Conservation (phyloP, 352 stramenopile species). For the Globisporangium radiosum region DNA sequence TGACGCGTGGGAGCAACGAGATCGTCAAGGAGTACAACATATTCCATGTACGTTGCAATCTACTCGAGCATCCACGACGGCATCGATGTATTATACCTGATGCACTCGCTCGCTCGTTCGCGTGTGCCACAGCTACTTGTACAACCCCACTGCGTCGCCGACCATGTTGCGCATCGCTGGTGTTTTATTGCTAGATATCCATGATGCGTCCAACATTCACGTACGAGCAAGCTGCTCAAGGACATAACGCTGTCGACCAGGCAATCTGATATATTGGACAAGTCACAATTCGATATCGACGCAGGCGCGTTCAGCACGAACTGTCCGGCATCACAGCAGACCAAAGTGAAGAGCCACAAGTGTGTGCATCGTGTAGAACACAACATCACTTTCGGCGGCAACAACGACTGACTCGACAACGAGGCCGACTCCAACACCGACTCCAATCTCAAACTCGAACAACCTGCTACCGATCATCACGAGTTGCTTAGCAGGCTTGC, state of each 20-base stretch:
- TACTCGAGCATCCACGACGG: background rate
- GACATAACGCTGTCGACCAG: conserved; percentile 3
- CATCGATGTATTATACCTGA: too few relatives aligned
- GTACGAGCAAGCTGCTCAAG: background rate
- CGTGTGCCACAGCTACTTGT: too few relatives aligned
- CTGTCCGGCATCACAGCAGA: background rate
- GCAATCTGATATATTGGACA: conserved; percentile 6
- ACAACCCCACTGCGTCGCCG: too few relatives aligned
- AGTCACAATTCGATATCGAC: background rate
- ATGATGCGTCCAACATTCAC: background rate
- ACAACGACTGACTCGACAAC: background rate
- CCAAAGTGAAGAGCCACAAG: background rate
- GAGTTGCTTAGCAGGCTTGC: too few relatives aligned
- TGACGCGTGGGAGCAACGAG: background rate
- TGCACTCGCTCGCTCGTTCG: too few relatives aligned
- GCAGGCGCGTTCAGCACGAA: background rate
- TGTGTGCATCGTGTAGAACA: conserved; percentile 3
- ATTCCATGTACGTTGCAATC: conserved; percentile 3
- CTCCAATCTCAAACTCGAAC: too few relatives aligned
- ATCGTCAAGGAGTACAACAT: background rate
- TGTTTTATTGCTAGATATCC: too few relatives aligned
- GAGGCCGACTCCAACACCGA: too few relatives aligned
- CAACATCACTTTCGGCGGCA: too few relatives aligned
- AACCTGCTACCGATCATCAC: too few relatives aligned
- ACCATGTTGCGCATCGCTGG: too few relatives aligned